phyloP scores from a whole-genome alignment of 805 yeast species.

The Saturnispora kantuleensis region DNA sequence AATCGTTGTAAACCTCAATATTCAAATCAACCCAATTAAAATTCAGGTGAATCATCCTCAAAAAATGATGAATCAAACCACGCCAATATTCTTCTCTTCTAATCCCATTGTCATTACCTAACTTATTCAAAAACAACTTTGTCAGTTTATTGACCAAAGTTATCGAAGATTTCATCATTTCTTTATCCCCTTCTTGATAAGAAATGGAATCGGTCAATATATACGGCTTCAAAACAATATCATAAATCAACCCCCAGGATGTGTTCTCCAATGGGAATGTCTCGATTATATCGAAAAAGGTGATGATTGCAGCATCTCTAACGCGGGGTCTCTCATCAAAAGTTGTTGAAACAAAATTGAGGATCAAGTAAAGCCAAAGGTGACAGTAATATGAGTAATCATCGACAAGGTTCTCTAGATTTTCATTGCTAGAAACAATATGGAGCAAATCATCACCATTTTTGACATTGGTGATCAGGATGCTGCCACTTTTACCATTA shows the following conservation, averaged over 20 bases:
- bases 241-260: constrained; percentile 61
- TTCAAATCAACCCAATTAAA: constrained; percentile 41
- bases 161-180: constrained; percentile 53
- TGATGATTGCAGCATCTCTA: constrained; percentile 81
- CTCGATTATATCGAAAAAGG: constrained; percentile 73
- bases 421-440: constrained; percentile 8
- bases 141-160: constrained; percentile 59
- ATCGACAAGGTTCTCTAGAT: constrained; percentile 9
- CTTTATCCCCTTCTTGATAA: constrained; percentile 15
- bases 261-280: constrained; percentile 52
- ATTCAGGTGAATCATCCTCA: constrained; percentile 30
- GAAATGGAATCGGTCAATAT: constrained; percentile 26
- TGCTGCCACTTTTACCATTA: neutral
- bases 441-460: constrained; percentile 17
- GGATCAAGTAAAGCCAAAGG: constrained; percentile 57
- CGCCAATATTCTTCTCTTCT: constrained; percentile 39
- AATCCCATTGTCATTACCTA: constrained; percentile 27
- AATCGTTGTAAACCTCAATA: constrained; percentile 43
- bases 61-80: constrained; percentile 41
- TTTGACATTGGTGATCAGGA: constrained; percentile 9
- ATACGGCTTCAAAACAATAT: constrained; percentile 45
- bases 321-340: constrained; percentile 66
- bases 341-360: constrained; percentile 53
- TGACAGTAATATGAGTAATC: constrained; percentile 27
- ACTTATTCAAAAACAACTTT: constrained; percentile 46